phyloP scores from a whole-genome alignment of 495 filamentous ascomycete genomes.

The Penicillium salamii region DNA sequence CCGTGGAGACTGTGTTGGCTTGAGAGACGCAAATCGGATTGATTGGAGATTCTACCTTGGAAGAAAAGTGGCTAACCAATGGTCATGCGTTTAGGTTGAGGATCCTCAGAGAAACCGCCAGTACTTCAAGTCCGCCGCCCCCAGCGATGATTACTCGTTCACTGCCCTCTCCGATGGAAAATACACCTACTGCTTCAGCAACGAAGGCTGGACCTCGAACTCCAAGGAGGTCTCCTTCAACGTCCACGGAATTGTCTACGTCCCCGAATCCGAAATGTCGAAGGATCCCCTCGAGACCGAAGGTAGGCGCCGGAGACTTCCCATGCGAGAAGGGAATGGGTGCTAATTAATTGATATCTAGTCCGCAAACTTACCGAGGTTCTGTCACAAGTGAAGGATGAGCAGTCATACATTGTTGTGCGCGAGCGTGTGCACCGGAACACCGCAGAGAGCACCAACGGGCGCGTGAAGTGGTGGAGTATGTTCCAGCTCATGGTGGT shows the following conservation, averaged over 20 bases:
- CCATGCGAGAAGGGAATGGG: not conserved
- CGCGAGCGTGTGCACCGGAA: conserved; percentile 95
- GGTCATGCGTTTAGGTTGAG: conserved; percentile 57
- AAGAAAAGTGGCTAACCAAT: conserved; percentile 11
- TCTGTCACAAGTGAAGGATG: conserved; percentile 88
- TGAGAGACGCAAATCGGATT: too few relatives aligned
- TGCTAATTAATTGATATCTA: conserved; percentile 32
- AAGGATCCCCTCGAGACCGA: conserved; percentile 89
- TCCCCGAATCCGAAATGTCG: conserved; percentile 78
- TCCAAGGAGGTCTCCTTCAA: conserved; percentile 99
- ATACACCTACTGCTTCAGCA: conserved; percentile 97
- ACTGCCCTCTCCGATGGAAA: conserved; percentile 80
- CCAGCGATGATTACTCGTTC: conserved; percentile 92
- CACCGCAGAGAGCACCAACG: conserved; percentile 97
- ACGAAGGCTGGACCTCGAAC: conserved; percentile 88
- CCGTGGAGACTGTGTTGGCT: too few relatives aligned
- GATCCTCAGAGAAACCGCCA: conserved; percentile 73
- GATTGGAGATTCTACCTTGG: not conserved
- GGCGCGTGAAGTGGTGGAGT: conserved; percentile 98
- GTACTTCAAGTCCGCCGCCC: conserved; percentile 71
- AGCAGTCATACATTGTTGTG: conserved; percentile 95
- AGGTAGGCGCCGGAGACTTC: conserved; percentile 46
- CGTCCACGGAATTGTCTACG: conserved; percentile 97
- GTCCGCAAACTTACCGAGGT: conserved; percentile 84
- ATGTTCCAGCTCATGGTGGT: conserved; percentile 91